Evolutionary conservation across 2,329 filamentous ascomycete genomes (phyloP).

Genomic region (Scopulariopsis brevicaulis): DNA sequence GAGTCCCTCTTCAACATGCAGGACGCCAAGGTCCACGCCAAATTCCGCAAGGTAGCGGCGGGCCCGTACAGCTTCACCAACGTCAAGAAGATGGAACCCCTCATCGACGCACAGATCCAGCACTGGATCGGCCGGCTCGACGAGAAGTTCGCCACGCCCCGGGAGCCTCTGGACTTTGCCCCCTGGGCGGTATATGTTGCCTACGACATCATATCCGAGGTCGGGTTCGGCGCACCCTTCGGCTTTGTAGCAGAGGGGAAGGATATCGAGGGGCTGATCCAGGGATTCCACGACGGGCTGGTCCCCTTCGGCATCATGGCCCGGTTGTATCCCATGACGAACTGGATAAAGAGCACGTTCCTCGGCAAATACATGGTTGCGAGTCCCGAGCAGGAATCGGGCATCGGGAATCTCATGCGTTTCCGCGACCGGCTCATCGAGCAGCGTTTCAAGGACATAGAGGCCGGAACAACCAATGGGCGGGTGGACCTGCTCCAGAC

Average conservation of each 20-base stretch:
- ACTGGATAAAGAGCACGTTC: conserved; percentile 41
- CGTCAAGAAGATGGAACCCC: conserved; percentile 45
- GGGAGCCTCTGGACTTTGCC: conserved; percentile 38
- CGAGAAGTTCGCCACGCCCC: conserved; percentile 28
- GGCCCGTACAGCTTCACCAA: conserved; percentile 43
- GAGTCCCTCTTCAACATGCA: conserved; percentile 48
- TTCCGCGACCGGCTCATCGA: conserved; percentile 42
- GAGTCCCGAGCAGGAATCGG: conserved; percentile 37
- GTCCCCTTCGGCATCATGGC: conserved; percentile 37
- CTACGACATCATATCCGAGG: conserved; percentile 44
- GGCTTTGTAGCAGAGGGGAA: conserved; percentile 40
- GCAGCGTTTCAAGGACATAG: conserved; percentile 33
- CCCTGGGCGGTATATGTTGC: conserved; percentile 44
- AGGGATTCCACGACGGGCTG: conserved; percentile 41
- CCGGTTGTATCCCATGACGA: conserved; percentile 39
- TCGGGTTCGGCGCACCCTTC: conserved; percentile 43
- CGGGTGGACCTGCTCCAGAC: conserved; percentile 39
- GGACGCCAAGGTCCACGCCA: conserved; percentile 34
- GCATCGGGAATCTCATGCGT: conserved; percentile 43
- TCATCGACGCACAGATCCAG: conserved; percentile 37
- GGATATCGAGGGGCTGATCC: conserved; percentile 41
- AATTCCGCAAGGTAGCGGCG: conserved; percentile 41
- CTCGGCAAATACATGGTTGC: conserved; percentile 37
- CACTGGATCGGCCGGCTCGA: conserved; percentile 38
- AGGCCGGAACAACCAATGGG: conserved; percentile 27